Evolutionary conservation across 2,329 filamentous ascomycete genomes (phyloP), one percentile per base, ranked within the genome.

Genomic region (Xylariaceae sp.): DNA sequence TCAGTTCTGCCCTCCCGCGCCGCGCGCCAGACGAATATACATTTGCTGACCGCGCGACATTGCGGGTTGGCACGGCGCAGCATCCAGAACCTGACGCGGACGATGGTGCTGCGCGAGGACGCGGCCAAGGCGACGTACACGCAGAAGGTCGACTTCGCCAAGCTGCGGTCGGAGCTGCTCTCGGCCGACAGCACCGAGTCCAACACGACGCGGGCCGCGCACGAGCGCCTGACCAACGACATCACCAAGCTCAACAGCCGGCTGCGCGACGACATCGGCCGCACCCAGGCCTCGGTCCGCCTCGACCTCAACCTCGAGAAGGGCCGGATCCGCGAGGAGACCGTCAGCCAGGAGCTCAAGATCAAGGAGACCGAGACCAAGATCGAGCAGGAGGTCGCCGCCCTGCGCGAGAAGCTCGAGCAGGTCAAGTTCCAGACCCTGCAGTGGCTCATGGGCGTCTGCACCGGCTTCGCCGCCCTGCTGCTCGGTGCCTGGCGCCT

Each of bases 311-410:
- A 96, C 60, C 66, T 98, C 29, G 92, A 98, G 56, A 98, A 98
- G 66, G 92, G 92, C 11, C 75, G 92, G 42, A 98, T 96, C 47
- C 72, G 92, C 42, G 92, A 98, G 63, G 92, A 98, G 68, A 88
- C 89, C 13, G 93, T 94, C 46, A 83, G 84, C 37, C 92, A 96
- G 65, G 92, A 98, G 61, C 77, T 98, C 62, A 93, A 94, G 68
- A 87, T 98, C 53, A 95, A 94, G 68, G 92, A 98, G 72, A 96
- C 92, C 10, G 92, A 98, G 67, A 94, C 89, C 37, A 81, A 93
- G 63, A 96, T 98, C 52, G 92, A 98, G 68, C 90, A 96, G 64
- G 92, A 96, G 68, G 88, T 92, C 34, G 90, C 90, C 25, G 83
- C 83, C 19, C 60, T 98, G 55, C 71, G 87, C 46, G 92, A 96